Evolutionary conservation across 2,329 filamentous ascomycete species (phyloP), one percentile per base, ranked within the genome.

Genomic region (Calonectria pseudoturangicola): DNA sequence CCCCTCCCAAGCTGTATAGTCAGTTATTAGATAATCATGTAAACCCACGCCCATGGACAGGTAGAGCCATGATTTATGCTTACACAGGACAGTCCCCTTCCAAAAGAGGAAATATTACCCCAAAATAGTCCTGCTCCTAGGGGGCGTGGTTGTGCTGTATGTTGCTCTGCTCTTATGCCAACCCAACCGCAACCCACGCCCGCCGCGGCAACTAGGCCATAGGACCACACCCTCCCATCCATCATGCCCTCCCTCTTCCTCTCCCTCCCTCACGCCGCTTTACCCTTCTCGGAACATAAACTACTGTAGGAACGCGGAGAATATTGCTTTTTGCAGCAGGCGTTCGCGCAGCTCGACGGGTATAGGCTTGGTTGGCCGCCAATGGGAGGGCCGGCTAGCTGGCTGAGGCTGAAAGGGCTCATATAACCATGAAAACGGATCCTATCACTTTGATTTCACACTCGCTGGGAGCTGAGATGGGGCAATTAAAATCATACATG

Each of bases 201-300:
- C 27, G 16, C 25, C 33, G n/a, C 30, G 21, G n/a, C 33, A 9
- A 25, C 54, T 25, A 16, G 50, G 27, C 54, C 54, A 25, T 60
- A 60, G 54, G 54, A 60, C 54, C 54, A 60, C 54, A 60, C 54
- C 54, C 54, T 60, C 54, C 54, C 36, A 21, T 41, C 33, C 36
- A 60, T 60, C 54, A 60, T 60, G 54, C 54, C 54, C 54, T 60
- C 54, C 50, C 54, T 58, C 54, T 33, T n/a, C n/a, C 16, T 41
- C 33, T 30, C n/a, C 39, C 9, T 39, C 39, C 51, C 18, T 16
- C n/a, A 9, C 54, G 33, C 54, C 54, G 54, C 54, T 39, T 60
- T 60, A 41, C 54, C 54, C 33, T 60, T 60, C 54, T 60, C 2
- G 54, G 54, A 60, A 60, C n/a, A 16, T 27, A 60, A 41, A 60